phyloP scores from a whole-genome alignment of 148 eudicot species.

The Vaccinium macrocarpon region DNA sequence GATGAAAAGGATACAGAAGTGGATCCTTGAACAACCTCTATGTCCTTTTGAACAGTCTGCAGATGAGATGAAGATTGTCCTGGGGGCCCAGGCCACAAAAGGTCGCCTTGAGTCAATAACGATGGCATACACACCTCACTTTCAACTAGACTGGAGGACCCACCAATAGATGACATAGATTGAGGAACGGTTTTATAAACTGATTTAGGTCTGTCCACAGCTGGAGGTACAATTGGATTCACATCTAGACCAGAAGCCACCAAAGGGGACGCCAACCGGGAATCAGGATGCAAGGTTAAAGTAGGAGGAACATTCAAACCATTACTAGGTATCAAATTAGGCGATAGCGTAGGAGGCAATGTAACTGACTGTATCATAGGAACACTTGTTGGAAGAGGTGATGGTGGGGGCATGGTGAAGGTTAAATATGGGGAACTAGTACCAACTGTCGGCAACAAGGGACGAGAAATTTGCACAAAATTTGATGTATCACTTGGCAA shows the following conservation, averaged over 20 bases:
- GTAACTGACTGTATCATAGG: constrained; percentile 27
- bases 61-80: constrained; percentile 22
- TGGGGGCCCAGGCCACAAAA: constrained; percentile 47
- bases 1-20: constrained; percentile 21
- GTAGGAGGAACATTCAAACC: constrained; percentile 5
- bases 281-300: constrained; percentile 27
- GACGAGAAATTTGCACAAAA: constrained; percentile 28
- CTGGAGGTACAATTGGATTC: constrained; percentile 23
- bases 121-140: constrained; percentile 10
- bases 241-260: constrained; percentile 30
- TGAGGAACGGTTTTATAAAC: constrained; percentile 12
- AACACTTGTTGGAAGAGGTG: constrained; percentile 19
- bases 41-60: constrained; percentile 30
- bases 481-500: constrained; percentile 29
- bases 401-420: constrained; percentile 29
- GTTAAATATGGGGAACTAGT: constrained; percentile 27
- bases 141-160: constrained; percentile 32
- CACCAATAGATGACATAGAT: constrained; percentile 29
- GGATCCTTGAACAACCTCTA: constrained; percentile 43
- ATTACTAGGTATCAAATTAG: constrained; percentile 4
- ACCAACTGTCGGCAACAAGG: constrained; percentile 34
- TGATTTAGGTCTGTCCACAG: constrained; percentile 25
- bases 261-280: constrained; percentile 28
- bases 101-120: constrained; percentile 56
- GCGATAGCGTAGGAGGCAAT: neutral